Evolutionary conservation across 2,329 filamentous ascomycete species (phyloP), one percentile per base, ranked within the genome.

Genomic region (Diaporthe nobilis): DNA sequence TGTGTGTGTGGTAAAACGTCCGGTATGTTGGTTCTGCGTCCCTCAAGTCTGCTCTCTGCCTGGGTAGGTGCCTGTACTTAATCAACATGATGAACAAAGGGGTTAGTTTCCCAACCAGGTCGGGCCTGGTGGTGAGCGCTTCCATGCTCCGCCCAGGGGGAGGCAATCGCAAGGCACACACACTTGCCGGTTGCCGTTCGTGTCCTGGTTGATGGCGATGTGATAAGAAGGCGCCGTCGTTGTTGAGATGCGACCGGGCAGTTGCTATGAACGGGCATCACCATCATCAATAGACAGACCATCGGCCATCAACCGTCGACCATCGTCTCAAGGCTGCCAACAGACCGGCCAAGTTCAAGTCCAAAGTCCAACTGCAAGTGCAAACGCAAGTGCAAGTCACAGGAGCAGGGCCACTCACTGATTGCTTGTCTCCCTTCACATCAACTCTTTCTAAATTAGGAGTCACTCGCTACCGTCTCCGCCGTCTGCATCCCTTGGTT

Each of bases 191-290:
- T 22, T 39, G 47, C 44, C 47, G 6, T 15, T 28, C 13, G 7
- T 9, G 31, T 17, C 34, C 4, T 28, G 31, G n/a, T 17, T 25
- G 22, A 20, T 55, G 65, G 34, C 7, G 47, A 68, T 25, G 31
- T 68, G 65, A 68, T 68, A 68, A 68, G 65, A 68, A 68, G 65
- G 47, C 65, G 65, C 34, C 47, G 31, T 68, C 47, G 47, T 68
- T 39, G 47, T 68, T n/a, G 20, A 55, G 22, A 53, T 39, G 47
- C 7, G n/a, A 25, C 7, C 65, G 65, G 65, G 47, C 34, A 68
- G 47, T 51, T 17, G n/a, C 65, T 25, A 68, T 68, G 9, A 61
- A 34, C 31, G 25, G 47, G 31, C 34, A 31, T 10, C 34, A 44
- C 31, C 28, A 31, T 20, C 65, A 39, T 53, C 65, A 44, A 61